Evolutionary conservation across 345 rosid genomes (phyloP).

Genomic region (Psidium friedrichsthalianum): DNA sequence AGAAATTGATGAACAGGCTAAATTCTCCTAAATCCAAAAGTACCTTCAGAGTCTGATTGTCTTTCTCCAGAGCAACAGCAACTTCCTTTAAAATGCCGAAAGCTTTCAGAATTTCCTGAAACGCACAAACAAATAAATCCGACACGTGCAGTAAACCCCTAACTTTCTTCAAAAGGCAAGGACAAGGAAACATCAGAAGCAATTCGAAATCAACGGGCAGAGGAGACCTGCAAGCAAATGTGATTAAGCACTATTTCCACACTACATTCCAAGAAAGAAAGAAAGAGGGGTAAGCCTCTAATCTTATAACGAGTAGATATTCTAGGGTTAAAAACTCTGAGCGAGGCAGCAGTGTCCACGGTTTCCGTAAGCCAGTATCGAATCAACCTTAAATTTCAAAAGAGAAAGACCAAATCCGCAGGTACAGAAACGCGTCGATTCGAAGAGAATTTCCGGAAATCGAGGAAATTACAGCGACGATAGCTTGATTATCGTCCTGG

Average conservation of each 20-base stretch:
- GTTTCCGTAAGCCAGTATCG: too few relatives aligned
- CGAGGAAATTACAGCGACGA: conserved; percentile 26
- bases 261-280: background rate
- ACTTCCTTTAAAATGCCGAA: conserved; percentile 51
- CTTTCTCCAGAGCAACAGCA: conserved; percentile 69
- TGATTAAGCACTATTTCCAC: background rate
- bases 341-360: background rate
- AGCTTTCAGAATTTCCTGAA: conserved; percentile 67
- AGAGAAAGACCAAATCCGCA: background rate
- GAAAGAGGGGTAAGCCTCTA: background rate
- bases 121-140: background rate
- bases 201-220: background rate
- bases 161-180: background rate
- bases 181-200: background rate
- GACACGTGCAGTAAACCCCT: background rate
- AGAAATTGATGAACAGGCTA: background rate
- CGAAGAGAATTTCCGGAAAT: background rate
- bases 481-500: conserved; percentile 37
- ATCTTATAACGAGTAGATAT: background rate
- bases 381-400: background rate
- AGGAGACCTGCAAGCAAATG: background rate
- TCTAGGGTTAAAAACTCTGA: background rate
- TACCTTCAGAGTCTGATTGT: conserved; percentile 57
- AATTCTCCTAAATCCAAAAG: background rate
- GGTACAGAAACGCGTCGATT: background rate